phyloP scores from a whole-genome alignment of 768 basidiomycete species.

The Suillus alpinus region DNA sequence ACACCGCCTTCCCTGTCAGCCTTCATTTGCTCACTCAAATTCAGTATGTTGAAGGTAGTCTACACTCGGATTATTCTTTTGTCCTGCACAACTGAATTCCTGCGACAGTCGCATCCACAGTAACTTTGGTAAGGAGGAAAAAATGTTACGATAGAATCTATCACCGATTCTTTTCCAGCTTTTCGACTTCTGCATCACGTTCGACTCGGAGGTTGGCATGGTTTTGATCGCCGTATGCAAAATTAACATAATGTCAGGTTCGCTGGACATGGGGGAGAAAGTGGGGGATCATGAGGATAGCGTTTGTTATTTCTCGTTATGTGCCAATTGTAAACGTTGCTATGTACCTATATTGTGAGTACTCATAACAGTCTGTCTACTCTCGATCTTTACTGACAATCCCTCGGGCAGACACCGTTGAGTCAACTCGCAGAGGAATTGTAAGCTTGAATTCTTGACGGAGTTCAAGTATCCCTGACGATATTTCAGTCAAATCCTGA shows the following conservation, averaged over 20 bases:
- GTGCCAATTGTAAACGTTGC: constrained; percentile 16
- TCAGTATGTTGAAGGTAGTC: neutral
- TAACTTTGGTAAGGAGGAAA: neutral
- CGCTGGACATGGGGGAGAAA: constrained; percentile 14
- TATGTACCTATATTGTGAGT: constrained; percentile 8
- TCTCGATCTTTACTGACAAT: neutral
- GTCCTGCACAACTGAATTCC: neutral
- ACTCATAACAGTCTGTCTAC: neutral
- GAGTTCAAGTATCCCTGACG: neutral
- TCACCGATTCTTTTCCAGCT: neutral
- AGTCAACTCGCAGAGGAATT: neutral
- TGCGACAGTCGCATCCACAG: neutral
- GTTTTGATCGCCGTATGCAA: neutral
- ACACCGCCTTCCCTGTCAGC: neutral
- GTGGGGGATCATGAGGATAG: constrained; percentile 18
- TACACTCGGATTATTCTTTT: neutral
- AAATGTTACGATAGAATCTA: neutral
- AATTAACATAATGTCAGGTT: constrained; percentile 5
- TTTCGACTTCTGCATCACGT: neutral
- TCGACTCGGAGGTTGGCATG: neutral
- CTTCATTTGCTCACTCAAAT: neutral
- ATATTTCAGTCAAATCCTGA: neutral
- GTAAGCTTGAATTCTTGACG: neutral
- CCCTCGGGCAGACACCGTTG: neutral
- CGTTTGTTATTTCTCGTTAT: constrained; percentile 19